Evolutionary conservation across 257 asterid species (phyloP), one percentile per base, ranked within the genome.

Genomic region (Knoxia roxburghii): DNA sequence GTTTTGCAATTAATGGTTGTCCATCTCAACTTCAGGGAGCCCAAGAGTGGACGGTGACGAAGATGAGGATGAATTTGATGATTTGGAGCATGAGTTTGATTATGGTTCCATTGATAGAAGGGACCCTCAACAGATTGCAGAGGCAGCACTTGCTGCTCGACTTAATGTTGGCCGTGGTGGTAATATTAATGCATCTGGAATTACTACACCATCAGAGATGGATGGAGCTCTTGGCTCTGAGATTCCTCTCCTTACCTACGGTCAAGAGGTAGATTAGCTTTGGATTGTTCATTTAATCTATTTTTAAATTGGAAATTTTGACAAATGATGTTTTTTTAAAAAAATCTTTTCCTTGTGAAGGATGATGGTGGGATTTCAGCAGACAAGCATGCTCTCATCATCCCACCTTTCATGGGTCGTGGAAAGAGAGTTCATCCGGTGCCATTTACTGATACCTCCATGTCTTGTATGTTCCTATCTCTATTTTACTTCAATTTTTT

Each of bases 21-120:
- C 33, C 51, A 54, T 8, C 46, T 57, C n/a, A 32, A 35, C 64
- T 68, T 64, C 82, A 89, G 98, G 98, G 77, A 83, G 98, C 69
- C 95, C 94, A 3, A 80, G 97, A 68, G 98, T 93, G 7, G 97
- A 93, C 50, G 98, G 98, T 14, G 98, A 93, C 73, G 98, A 93
- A 56, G 98, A 93, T 24, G 98, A 93, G 66, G 97, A 93, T 39
- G 98, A 88, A 51, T 93, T 86, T 73, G 98, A 93, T 74, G 97
- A 93, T 79, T 75, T 92, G 85, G 98, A 93, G 50, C 77, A 86
- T 61, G 98, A 92, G 61, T 88, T 93, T 26, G 90, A 93, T 53
- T 90, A 89, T 63, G 70, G 79, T 61, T 76, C 78, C 68, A 62
- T 71, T 58, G 82, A 70, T 6, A 59, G 70, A 26, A 63, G 85